Evolutionary conservation across 352 stramenopile species (phyloP), one percentile per base, ranked within the genome.

Genomic region (Phytophthora podocarpi): DNA sequence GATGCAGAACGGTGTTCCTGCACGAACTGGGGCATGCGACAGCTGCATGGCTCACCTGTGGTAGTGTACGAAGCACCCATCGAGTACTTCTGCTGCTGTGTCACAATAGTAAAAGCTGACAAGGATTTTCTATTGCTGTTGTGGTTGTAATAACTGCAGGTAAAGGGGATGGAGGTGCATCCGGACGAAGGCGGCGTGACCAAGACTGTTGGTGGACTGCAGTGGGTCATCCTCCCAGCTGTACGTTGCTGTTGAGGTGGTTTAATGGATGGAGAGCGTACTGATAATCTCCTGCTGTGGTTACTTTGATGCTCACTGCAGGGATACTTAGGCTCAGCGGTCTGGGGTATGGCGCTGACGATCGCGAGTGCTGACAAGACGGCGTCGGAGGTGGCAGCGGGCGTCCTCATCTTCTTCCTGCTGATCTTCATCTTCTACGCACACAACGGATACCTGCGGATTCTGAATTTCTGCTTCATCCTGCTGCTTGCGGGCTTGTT

Each of bases 111-210:
- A 23, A 0, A 12, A 23, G n/a, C 24, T 31, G 26, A 35, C n/a
- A n/a, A n/a, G n/a, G n/a, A n/a, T n/a, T n/a, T n/a, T 12, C 1
- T 26, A 28, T 20, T 52, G 35, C 10, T 55, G 31, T 40, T 82
- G 35, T 49, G 4, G 20, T 54, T 39, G 15, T 6, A 39, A 18
- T 47, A 2, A 7, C 12, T 52, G 10, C 52, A 89, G 77, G 87
- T 96, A 31, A 90, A 82, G 62, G 82, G 87, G 34, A 96, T 96
- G 87, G 86, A 96, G 59, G 88, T 96, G 46, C 84, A 96, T 42
- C 86, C 83, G 30, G 83, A 96, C 41, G 88, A 96, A 78, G 88
- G 88, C 23, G 88, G 88, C 41, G 85, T 94, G 50, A 96, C 88
- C 36, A 95, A 92, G 56, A 91, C 81, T 15, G 70, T 86, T 45